Conservation (phyloP, 768 basidiomycete genomes). For the Trametes cubensis region DNA sequence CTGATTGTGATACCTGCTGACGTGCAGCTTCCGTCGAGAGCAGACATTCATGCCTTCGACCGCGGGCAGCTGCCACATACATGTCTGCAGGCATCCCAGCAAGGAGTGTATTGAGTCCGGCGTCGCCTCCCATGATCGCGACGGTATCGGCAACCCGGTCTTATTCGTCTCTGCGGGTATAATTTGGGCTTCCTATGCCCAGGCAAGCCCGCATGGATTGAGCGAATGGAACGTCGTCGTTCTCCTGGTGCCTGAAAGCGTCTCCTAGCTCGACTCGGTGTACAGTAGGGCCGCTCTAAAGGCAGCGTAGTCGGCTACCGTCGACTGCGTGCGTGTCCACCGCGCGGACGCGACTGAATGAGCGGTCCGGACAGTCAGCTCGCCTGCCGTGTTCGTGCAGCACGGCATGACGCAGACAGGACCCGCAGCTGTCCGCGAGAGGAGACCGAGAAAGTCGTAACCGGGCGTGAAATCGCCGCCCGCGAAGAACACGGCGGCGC, state of each 20-base stretch:
- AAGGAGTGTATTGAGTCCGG: not conserved
- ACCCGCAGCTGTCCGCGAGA: not conserved
- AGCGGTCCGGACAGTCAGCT: not conserved
- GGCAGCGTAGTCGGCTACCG: not conserved
- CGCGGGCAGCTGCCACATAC: too few species aligned
- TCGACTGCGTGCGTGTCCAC: not conserved
- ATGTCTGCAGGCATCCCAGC: too few species aligned
- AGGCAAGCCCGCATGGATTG: not conserved
- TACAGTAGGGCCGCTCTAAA: not conserved
- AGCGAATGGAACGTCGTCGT: not conserved
- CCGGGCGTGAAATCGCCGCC: too few species aligned
- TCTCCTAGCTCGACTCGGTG: not conserved
- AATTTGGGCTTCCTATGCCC: not conserved
- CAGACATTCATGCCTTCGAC: too few species aligned
- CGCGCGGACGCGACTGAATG: not conserved
- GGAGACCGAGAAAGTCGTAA: too few species aligned
- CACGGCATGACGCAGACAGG: not conserved
- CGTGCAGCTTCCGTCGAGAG: too few species aligned
- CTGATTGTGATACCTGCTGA: too few species aligned
- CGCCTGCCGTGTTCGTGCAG: not conserved
- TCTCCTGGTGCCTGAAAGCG: not conserved
- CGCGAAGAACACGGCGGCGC: too few species aligned
- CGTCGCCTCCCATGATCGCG: not conserved
- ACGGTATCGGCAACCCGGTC: not conserved
- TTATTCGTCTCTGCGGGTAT: not conserved